Percentiles rank a stretch among this genome's conserved stretches.
These are phyloP conservation scores for Purpureocillium lavendulum DNA, from an alignment of 2,329 filamentous ascomycete species.

Conservation along the genomic window DNA sequence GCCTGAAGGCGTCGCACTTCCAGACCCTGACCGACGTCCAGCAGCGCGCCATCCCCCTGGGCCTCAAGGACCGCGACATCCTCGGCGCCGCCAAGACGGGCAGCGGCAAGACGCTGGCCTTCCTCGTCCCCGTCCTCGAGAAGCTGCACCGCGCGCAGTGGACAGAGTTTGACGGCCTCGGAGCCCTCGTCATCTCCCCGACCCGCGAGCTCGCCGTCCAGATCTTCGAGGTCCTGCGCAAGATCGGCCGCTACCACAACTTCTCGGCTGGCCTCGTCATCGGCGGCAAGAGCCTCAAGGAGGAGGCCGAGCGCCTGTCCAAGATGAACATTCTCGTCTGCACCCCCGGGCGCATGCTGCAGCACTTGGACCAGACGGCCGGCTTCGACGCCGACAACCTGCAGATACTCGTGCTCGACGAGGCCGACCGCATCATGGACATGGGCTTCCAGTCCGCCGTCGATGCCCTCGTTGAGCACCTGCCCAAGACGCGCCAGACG, in stretches of 20 bases:
- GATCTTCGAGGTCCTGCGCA: slow-evolving; percentile 89
- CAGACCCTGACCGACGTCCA: slow-evolving; percentile 88
- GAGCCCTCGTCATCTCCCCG: slow-evolving; percentile 86
- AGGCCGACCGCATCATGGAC: slow-evolving; percentile 94
- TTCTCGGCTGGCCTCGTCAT: slow-evolving; percentile 93
- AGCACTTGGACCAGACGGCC: slow-evolving; percentile 91
- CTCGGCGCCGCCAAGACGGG: slow-evolving; percentile 93
- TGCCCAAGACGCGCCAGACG: slow-evolving; percentile 80
- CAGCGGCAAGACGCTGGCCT: slow-evolving; percentile 90
- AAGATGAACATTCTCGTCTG: slow-evolving; percentile 97
- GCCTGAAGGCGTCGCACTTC: slow-evolving; percentile 81
- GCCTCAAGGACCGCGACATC: slow-evolving; percentile 78
- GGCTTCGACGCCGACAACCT: slow-evolving; percentile 84
- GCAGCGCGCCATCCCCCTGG: slow-evolving; percentile 76
- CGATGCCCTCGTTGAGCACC: slow-evolving; percentile 86
- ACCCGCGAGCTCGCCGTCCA: slow-evolving; percentile 94
- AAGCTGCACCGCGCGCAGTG: slow-evolving; percentile 84
- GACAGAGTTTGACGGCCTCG: slow-evolving; percentile 84
- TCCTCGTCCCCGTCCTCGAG: slow-evolving; percentile 85
- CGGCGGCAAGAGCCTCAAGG: slow-evolving; percentile 81
- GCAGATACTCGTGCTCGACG: slow-evolving; percentile 87
- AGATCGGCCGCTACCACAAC: slow-evolving; percentile 78
- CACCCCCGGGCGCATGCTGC: slow-evolving; percentile 88
- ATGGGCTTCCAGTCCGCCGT: slow-evolving; percentile 91
- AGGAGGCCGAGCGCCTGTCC: slow-evolving; percentile 74